Base-by-base conservation (phyloP, 2,329 filamentous ascomycete species). In the Colletotrichum orbiculare region DNA sequence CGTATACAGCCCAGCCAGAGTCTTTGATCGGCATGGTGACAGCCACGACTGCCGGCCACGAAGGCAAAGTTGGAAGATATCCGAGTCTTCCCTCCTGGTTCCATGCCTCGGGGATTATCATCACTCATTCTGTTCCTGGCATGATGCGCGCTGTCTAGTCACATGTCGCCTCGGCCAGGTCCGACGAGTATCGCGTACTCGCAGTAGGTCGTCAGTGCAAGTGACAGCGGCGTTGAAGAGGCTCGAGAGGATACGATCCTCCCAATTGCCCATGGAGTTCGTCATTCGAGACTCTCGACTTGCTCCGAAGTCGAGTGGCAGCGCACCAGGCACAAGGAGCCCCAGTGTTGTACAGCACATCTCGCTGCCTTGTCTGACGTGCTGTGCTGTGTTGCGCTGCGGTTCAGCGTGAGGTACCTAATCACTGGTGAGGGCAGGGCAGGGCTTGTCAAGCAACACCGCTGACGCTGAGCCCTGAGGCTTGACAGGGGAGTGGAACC, bases 91-190 rank as follows among this genome's bases (percentile, higher is more conserved):
- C 33, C 37, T 35, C 34, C 49, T 45, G 33, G 15, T 60, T 55
- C 49, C 56, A 64, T 43, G 55, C 34, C 41, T 55, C 39, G 45
- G 61, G 35, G 38, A 60, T 49, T 54, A 11, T 55, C 41, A 39
- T 25, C 61, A 11, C 50, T 25, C 34, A 39, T 9, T 49, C n/a
- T 50, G 56, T 60, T 41, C 56, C 61, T 64, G 56, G 34, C 61
- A 64, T 52, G 61, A 55, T 64, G 38, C n/a, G 45, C 61, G 38
- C 39, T 41, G 25, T 60, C 60, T 46, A 41, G 39, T 50, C 56
- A 60, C 12, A 35, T 60, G 8, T 60, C 50, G 49, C 34, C 49
- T 60, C 38, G 61, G 38, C 35, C 49, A 60, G 37, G 57, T 38
- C 42, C 33, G 55, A 43, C 33, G 37, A 60, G 55, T 10, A n/a